phyloP scores from a whole-genome alignment of 1,139 yeast species.

The Kodamaea sp. region DNA sequence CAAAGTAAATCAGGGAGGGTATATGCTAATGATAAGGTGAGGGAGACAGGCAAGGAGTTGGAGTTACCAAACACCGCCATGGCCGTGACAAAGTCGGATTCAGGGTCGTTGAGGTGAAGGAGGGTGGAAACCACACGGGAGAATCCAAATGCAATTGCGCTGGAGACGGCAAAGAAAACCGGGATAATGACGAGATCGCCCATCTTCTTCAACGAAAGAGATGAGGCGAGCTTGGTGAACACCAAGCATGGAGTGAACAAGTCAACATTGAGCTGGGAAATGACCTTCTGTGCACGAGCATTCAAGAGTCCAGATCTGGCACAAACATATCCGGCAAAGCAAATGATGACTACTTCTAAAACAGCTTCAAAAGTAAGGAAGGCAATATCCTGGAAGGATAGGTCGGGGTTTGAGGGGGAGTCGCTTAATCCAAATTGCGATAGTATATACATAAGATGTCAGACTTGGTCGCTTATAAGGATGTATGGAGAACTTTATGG shows the following conservation, averaged over 20 bases:
- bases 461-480: too few species aligned
- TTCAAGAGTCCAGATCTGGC: constrained; percentile 62
- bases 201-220: constrained; percentile 65
- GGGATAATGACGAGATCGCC: constrained; percentile 74
- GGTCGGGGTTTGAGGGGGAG: constrained; percentile 6
- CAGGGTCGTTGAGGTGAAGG: constrained; percentile 58
- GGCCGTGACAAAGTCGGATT: constrained; percentile 79
- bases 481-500: too few species aligned
- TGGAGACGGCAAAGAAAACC: constrained; percentile 64
- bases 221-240: constrained; percentile 76
- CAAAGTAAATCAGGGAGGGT: constrained; percentile 72
- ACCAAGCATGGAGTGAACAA: constrained; percentile 84
- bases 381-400: constrained; percentile 58
- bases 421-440: background rate
- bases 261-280: constrained; percentile 72
- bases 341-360: constrained; percentile 70
- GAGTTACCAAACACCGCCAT: constrained; percentile 90
- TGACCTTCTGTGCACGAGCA: constrained; percentile 61
- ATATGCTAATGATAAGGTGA: constrained; percentile 69
- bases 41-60: constrained; percentile 76
- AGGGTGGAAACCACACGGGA: constrained; percentile 51
- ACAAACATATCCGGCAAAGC: constrained; percentile 70
- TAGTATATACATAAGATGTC: background rate
- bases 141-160: constrained; percentile 59
- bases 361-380: constrained; percentile 77